Evolutionary conservation across 140 eudicot genomes (phyloP), one percentile per base, ranked within the genome.

Genomic region (Flaveria floridana): DNA sequence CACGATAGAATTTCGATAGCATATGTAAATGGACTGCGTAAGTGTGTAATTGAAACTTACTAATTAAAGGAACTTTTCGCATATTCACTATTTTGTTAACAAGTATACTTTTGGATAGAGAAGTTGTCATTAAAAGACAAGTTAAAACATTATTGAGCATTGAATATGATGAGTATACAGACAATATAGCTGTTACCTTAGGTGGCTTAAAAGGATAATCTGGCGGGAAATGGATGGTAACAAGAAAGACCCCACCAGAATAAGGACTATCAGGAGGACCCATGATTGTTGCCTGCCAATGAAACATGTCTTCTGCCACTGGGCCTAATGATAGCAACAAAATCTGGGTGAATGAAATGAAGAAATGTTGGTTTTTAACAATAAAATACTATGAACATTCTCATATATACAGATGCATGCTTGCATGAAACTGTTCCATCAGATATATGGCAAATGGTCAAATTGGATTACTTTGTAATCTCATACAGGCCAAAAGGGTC

Each of bases 161-260:
- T 72, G 30, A 39, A 28, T 64, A 64, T 11, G 25, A 9, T 4
- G 70, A 52, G 44, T 20, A 19, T 55, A 21, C n/a, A 25, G 30
- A 18, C 26, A 28, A 46, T 21, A 0, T 7, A 25, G n/a, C 8
- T 47, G 37, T 74, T 53, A 78, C 82, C 87, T 80, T 86, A 12
- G 90, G 90, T 42, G 90, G 90, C 80, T 86, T 86, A 81, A 85
- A 85, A n/a, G 88, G 88, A 76, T 84, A 84, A 73, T 84, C 88
- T n/a, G 83, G 88, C 25, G 87, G 82, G 72, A 84, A 84, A 68
- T 84, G 88, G 57, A 84, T 84, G 65, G 83, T 84, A 74, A 84
- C 86, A 30, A 81, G 83, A 78, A 85, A 82, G 20, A 82, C 89
- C 21, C 89, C 89, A 58, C 89, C 89, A 41, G 89, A 69, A 64